Conservation (phyloP, 192 early-diverging fungal genomes). For the Linnemannia hyalina region DNA sequence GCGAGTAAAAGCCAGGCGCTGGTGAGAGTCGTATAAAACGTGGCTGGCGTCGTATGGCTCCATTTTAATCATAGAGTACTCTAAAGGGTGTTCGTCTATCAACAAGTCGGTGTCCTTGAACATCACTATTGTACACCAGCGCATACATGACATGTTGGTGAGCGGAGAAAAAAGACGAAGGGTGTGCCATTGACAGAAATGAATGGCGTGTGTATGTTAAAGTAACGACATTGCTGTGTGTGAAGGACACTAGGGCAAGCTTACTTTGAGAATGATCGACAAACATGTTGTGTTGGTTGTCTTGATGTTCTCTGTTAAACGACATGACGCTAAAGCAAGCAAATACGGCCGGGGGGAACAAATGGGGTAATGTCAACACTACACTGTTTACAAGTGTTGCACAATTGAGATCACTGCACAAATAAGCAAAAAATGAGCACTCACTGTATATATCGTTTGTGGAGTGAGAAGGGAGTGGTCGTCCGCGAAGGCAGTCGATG, state of each 20-base stretch:
- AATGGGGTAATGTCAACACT: background rate
- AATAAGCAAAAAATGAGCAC: background rate
- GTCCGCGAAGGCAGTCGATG: too few relatives aligned
- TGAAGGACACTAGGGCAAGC: background rate
- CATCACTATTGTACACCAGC: background rate
- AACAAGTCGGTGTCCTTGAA: background rate
- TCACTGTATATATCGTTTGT: background rate
- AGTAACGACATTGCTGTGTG: too few relatives aligned
- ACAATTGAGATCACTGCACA: background rate
- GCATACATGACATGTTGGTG: too few relatives aligned
- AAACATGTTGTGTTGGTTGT: background rate
- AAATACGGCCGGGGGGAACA: background rate
- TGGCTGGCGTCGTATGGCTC: background rate
- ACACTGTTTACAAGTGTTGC: background rate
- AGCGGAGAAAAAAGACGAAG: too few relatives aligned
- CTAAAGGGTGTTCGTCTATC: background rate
- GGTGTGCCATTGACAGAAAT: too few relatives aligned
- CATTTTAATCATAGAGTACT: background rate
- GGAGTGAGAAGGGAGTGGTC: too few relatives aligned
- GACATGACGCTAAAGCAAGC: background rate
- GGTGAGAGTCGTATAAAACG: background rate
- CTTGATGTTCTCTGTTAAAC: background rate
- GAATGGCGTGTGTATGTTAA: too few relatives aligned
- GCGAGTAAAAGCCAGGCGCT: background rate
- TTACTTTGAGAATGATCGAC: slow-evolving; percentile 1